A percentile compares a stretch with the other conserved stretches of the same genome.
These are phyloP conservation scores for Rosa chinensis DNA, from an alignment of 306 rosid species.

Conservation along the genomic window DNA sequence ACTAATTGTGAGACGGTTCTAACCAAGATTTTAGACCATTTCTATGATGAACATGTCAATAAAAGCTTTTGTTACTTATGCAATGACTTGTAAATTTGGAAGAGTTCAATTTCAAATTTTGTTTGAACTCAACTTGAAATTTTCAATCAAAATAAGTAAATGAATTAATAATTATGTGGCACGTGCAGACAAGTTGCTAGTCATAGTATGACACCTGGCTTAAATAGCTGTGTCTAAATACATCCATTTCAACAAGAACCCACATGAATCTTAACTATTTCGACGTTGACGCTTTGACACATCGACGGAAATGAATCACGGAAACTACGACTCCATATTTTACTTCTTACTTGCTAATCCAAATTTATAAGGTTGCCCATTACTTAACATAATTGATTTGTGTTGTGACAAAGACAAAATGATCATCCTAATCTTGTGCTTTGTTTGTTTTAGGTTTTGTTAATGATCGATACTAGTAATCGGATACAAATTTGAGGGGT, in stretches of 20 bases:
- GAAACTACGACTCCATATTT: not conserved
- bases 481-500: too few relatives aligned
- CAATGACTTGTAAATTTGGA: too few relatives aligned
- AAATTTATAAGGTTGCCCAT: not conserved
- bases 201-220: not conserved
- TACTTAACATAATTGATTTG: too few relatives aligned
- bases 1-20: too few relatives aligned
- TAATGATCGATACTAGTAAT: not conserved
- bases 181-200: not conserved
- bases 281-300: not conserved
- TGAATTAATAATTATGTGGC: not conserved
- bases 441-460: not conserved
- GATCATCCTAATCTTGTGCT: not conserved
- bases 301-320: not conserved
- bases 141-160: not conserved
- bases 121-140: too few relatives aligned
- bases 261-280: not conserved
- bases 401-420: too few relatives aligned
- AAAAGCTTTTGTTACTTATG: too few relatives aligned
- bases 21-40: too few relatives aligned
- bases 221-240: not conserved
- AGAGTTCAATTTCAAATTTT: too few relatives aligned
- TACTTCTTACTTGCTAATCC: not conserved
- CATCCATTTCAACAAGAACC: not conserved
- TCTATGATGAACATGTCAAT: too few relatives aligned